A percentile compares a stretch with the other conserved stretches of the same genome.
phyloP scores from a whole-genome alignment of 805 yeast species.

The Starmerella cellae region DNA sequence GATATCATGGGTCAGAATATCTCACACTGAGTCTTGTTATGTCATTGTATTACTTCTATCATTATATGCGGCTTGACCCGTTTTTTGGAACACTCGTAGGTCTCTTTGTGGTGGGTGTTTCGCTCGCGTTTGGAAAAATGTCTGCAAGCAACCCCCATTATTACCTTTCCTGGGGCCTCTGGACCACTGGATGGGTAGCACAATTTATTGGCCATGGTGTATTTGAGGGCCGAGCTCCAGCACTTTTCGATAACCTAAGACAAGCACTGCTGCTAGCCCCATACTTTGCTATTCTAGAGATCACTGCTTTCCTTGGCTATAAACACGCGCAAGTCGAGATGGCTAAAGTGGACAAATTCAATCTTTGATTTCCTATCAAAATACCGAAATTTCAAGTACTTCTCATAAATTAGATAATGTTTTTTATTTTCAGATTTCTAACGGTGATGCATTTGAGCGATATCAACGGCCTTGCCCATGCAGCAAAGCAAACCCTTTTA shows the following conservation, averaged over 20 bases:
- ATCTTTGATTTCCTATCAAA: not conserved
- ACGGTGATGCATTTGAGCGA: too few species aligned
- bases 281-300: slow-evolving; percentile 69
- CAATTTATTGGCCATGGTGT: slow-evolving; percentile 83
- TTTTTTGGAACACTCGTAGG: slow-evolving; percentile 37
- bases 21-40: slow-evolving; percentile 33
- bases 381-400: not conserved
- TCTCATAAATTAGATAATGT: not conserved
- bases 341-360: not conserved
- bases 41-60: slow-evolving; percentile 39
- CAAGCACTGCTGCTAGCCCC: slow-evolving; percentile 90
- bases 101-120: slow-evolving; percentile 28
- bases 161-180: slow-evolving; percentile 31
- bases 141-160: slow-evolving; percentile 21
- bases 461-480: too few species aligned
- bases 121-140: slow-evolving; percentile 23
- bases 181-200: slow-evolving; percentile 54
- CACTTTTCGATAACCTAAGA: slow-evolving; percentile 63
- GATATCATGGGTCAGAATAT: slow-evolving; percentile 18
- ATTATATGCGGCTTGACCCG: slow-evolving; percentile 47
- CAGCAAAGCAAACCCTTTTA: too few species aligned
- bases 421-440: too few species aligned
- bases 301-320: slow-evolving; percentile 55
- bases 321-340: slow-evolving; percentile 17
- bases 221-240: slow-evolving; percentile 75